A percentile compares a stretch with the other conserved stretches of the same genome.
These are phyloP conservation scores for Ganoderma sinense DNA, from an alignment of 1,284 basidiomycete species.

Conservation along the genomic window DNA sequence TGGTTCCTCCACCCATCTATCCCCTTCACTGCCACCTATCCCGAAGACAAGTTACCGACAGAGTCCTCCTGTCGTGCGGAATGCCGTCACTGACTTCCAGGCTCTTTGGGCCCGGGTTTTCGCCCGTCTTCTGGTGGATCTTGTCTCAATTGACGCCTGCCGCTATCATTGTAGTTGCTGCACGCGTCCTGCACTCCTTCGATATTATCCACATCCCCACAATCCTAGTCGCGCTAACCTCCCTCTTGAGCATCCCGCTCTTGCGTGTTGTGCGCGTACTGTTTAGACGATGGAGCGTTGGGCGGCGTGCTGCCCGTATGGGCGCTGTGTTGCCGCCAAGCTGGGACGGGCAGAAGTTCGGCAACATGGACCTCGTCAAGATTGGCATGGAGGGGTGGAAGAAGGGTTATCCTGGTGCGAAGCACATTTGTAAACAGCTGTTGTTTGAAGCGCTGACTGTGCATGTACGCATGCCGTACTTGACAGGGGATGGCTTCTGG, in stretches of 20 bases:
- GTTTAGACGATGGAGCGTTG: conserved; percentile 6
- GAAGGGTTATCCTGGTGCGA: conserved; percentile 31
- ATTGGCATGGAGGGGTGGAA: conserved; percentile 6
- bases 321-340: conserved; percentile 30
- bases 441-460: neutral
- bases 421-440: neutral
- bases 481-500: conserved; percentile 21
- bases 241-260: conserved; percentile 13
- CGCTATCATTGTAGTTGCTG: neutral
- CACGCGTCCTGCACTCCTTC: neutral
- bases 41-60: neutral
- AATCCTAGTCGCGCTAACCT: neutral
- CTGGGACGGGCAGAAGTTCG: conserved; percentile 24
- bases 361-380: conserved; percentile 26
- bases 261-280: conserved; percentile 8
- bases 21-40: neutral
- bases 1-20: neutral
- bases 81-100: neutral
- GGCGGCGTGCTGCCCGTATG: conserved; percentile 21
- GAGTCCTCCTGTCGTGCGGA: neutral
- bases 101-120: conserved; percentile 9
- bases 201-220: neutral
- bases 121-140: neutral
- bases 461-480: neutral
- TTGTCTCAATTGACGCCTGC: neutral